These are phyloP conservation scores for Waltergamsia citrina DNA, from an alignment of 2,329 filamentous ascomycete species.

Conservation along the genomic window DNA sequence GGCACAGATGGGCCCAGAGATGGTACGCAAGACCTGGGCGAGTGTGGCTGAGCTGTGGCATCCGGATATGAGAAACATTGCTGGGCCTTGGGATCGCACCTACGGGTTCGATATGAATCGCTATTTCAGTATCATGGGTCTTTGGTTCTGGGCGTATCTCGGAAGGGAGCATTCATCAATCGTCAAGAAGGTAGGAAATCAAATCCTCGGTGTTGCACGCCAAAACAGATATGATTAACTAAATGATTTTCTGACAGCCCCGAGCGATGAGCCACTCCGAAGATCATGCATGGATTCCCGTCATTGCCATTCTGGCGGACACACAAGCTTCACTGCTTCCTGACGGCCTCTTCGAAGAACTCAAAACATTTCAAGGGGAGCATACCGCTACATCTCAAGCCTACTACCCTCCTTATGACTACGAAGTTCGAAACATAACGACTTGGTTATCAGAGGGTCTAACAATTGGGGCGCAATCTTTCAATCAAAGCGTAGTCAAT, in stretches of 20 bases:
- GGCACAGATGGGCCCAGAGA: slow-evolving; percentile 36
- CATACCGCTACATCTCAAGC: slow-evolving; percentile 41
- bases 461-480: slow-evolving; percentile 51
- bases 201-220: not conserved
- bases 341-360: slow-evolving; percentile 22
- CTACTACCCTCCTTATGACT: slow-evolving; percentile 50
- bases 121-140: slow-evolving; percentile 47
- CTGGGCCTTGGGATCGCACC: slow-evolving; percentile 54
- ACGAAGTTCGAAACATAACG: slow-evolving; percentile 45
- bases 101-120: slow-evolving; percentile 57
- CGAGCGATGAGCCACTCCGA: slow-evolving; percentile 47
- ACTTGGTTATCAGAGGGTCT: slow-evolving; percentile 46
- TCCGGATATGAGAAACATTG: slow-evolving; percentile 48
- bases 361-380: slow-evolving; percentile 40
- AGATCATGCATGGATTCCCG: slow-evolving; percentile 48
- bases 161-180: slow-evolving; percentile 33
- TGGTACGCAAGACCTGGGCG: slow-evolving; percentile 44
- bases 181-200: slow-evolving; percentile 17
- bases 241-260: slow-evolving; percentile 26
- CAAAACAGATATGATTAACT: not conserved
- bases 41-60: slow-evolving; percentile 44
- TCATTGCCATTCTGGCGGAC: slow-evolving; percentile 43
- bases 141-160: slow-evolving; percentile 49
- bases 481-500: slow-evolving; percentile 44
- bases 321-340: slow-evolving; percentile 38